phyloP scores from a whole-genome alignment of 2,329 filamentous ascomycete genomes.

The Thelonectria blattea region DNA sequence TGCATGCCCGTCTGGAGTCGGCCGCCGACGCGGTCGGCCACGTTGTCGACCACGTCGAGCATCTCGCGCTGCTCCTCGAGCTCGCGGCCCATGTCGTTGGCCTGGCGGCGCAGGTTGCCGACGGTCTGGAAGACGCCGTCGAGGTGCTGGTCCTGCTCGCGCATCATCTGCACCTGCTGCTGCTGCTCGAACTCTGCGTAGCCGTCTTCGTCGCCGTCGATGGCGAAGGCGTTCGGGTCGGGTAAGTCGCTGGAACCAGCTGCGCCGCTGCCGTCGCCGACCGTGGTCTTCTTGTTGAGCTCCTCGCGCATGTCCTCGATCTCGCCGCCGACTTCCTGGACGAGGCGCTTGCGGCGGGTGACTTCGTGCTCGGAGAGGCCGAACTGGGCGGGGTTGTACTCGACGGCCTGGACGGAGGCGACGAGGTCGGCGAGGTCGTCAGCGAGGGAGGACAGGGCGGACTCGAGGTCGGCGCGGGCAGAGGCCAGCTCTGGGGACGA shows the following conservation, averaged over 20 bases:
- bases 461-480: conserved; percentile 72
- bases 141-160: conserved; percentile 90
- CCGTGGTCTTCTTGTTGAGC: conserved; percentile 65
- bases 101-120: conserved; percentile 86
- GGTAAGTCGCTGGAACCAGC: conserved; percentile 50
- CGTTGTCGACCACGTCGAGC: conserved; percentile 81
- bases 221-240: conserved; percentile 62
- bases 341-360: conserved; percentile 76
- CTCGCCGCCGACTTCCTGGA: conserved; percentile 88
- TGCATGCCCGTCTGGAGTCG: conserved; percentile 86
- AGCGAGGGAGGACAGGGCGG: conserved; percentile 69
- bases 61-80: conserved; percentile 93
- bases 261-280: conserved; percentile 27
- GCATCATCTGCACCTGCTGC: conserved; percentile 89
- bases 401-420: conserved; percentile 85
- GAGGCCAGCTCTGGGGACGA: conserved; percentile 84
- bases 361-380: conserved; percentile 86
- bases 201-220: conserved; percentile 57
- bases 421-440: conserved; percentile 89
- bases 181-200: conserved; percentile 89
- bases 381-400: conserved; percentile 85
- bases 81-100: conserved; percentile 94
- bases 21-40: conserved; percentile 86
- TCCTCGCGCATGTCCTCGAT: conserved; percentile 89
- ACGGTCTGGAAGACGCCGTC: conserved; percentile 94